These are phyloP conservation scores for Wickerhamiella galacta DNA, from an alignment of 805 yeast genomes.

Conservation along the genomic window DNA sequence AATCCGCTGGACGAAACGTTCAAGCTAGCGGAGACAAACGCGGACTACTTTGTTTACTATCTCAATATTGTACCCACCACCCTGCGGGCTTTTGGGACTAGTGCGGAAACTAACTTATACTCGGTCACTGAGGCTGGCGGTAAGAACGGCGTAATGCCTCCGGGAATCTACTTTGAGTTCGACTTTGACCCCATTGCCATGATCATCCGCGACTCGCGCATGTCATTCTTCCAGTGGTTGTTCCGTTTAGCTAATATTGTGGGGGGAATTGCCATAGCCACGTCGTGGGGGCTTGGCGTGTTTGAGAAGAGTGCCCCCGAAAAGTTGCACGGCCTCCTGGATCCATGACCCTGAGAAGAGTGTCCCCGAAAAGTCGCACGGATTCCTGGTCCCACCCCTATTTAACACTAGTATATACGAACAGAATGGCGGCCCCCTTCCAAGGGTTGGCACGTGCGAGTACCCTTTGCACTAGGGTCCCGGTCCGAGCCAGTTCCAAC, in stretches of 20 bases:
- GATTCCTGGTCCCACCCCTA: too few relatives aligned
- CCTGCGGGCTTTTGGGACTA: constrained; percentile 44
- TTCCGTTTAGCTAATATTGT: constrained; percentile 62
- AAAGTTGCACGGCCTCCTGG: too few relatives aligned
- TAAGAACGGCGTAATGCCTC: constrained; percentile 21
- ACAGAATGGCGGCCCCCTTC: too few relatives aligned
- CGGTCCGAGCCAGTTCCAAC: too few relatives aligned
- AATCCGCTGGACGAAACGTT: constrained; percentile 79
- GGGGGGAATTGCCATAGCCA: constrained; percentile 47
- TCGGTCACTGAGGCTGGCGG: constrained; percentile 37
- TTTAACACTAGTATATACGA: too few relatives aligned
- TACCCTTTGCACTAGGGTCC: too few relatives aligned
- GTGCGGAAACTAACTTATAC: constrained; percentile 71
- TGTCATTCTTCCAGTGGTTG: constrained; percentile 63
- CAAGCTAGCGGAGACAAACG: constrained; percentile 30
- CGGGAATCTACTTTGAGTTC: constrained; percentile 72
- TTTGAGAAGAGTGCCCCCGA: neutral
- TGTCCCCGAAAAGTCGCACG: too few relatives aligned
- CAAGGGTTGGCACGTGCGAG: too few relatives aligned
- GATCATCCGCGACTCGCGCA: constrained; percentile 48
- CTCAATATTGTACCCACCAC: constrained; percentile 72
- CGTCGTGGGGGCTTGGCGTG: constrained; percentile 1
- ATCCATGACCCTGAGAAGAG: too few relatives aligned
- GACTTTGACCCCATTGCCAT: constrained; percentile 79
- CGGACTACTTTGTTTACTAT: constrained; percentile 42